Percentiles rank a stretch among this genome's conserved stretches.
phyloP scores from a whole-genome alignment of 441 rosid species.

The Corymbia citriodora region DNA sequence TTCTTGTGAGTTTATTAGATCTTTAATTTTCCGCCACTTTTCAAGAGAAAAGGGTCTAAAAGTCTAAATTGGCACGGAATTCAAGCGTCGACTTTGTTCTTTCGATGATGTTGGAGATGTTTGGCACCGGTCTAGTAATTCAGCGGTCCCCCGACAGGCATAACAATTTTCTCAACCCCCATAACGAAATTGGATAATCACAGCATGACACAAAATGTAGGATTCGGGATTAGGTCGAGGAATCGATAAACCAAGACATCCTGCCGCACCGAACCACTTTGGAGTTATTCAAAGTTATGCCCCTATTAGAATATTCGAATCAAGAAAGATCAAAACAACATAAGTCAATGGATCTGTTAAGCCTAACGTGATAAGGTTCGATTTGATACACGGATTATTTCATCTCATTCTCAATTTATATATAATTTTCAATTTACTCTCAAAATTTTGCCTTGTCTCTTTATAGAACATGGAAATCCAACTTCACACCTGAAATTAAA shows the following conservation, averaged over 20 bases:
- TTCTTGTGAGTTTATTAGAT: neutral
- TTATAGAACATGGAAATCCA: no score
- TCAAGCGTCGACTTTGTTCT: neutral
- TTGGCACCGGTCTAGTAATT: neutral
- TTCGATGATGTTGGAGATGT: accelerated
- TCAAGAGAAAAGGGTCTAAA: neutral
- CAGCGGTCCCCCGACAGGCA: neutral
- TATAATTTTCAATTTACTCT: no score
- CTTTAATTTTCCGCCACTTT: neutral
- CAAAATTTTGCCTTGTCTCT: no score
- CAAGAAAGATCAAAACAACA: neutral
- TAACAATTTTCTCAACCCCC: neutral
- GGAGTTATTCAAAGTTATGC: neutral
- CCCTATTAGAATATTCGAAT: neutral
- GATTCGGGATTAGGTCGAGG: accelerated
- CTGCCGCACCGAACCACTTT: accelerated
- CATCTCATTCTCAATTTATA: neutral
- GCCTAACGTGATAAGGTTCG: neutral
- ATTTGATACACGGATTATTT: neutral
- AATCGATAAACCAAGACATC: neutral
- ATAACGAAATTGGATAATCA: neutral
- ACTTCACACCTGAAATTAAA: no score
- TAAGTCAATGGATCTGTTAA: neutral
- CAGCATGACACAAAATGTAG: accelerated
- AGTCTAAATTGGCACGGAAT: neutral